Conservation (phyloP, 176 grass and related monocot genomes). For the Aegilops sharonensis region DNA sequence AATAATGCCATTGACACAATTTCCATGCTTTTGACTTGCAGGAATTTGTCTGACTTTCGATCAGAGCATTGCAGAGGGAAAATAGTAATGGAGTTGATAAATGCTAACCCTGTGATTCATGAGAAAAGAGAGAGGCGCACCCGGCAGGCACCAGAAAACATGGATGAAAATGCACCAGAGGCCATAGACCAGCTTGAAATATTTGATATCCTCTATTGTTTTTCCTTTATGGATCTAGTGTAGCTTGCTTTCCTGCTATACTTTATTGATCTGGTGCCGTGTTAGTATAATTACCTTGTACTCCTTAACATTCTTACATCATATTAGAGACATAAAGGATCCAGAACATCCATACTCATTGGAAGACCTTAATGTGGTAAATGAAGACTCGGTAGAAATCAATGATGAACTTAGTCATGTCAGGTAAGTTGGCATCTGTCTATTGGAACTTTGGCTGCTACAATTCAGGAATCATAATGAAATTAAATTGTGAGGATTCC, state of each 20-base stretch:
- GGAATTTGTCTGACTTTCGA: not conserved
- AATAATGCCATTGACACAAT: slow-evolving; percentile 1
- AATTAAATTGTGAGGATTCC: not conserved
- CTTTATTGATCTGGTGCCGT: not conserved
- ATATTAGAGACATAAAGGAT: slow-evolving; percentile 99
- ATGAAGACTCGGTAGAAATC: slow-evolving; percentile 73
- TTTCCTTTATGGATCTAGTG: not conserved
- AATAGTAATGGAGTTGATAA: slow-evolving; percentile 82
- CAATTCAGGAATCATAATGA: not conserved
- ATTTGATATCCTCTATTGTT: slow-evolving; percentile 79
- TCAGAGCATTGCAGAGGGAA: not conserved
- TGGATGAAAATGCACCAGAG: slow-evolving; percentile 68
- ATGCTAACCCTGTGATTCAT: slow-evolving; percentile 82
- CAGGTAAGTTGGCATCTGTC: slow-evolving; percentile 45
- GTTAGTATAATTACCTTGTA: slow-evolving; percentile 18
- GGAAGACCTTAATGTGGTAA: slow-evolving; percentile 91
- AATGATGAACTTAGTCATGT: slow-evolving; percentile 62
- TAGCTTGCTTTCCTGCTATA: slow-evolving; percentile 8
- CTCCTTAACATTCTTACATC: slow-evolving; percentile 77
- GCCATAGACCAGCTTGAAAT: slow-evolving; percentile 85
- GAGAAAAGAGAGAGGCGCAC: slow-evolving; percentile 68
- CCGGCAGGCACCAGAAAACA: slow-evolving; percentile 30
- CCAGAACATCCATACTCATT: slow-evolving; percentile 93
- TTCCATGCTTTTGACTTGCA: slow-evolving; percentile 14
- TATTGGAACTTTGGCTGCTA: not conserved